Evolutionary conservation across 1,139 yeast genomes (phyloP).

Genomic region (Saccharomyces hybrid): DNA sequence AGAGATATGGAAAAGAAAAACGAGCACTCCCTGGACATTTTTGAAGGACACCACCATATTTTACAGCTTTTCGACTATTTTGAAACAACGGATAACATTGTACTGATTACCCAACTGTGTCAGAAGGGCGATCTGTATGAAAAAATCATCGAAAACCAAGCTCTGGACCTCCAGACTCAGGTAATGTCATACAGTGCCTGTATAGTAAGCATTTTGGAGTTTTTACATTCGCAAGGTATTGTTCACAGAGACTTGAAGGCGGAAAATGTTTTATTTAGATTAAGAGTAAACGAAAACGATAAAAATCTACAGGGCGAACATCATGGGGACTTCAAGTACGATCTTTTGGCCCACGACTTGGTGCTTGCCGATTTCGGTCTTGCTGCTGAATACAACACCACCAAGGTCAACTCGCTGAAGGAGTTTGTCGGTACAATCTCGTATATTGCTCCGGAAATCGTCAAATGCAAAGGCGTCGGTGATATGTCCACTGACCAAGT

Average conservation of each 20-base stretch:
- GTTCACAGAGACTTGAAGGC: conserved; percentile 89
- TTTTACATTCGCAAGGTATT: conserved; percentile 63
- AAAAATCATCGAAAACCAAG: conserved; percentile 42
- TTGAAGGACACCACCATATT: conserved; percentile 48
- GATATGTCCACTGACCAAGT: conserved; percentile 13
- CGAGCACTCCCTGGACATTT: conserved; percentile 12
- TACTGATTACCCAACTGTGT: conserved; percentile 61
- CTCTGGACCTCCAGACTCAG: conserved; percentile 41
- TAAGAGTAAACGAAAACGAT: conserved; percentile 17
- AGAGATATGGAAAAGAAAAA: conserved; percentile 17
- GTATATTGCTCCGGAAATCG: conserved; percentile 69
- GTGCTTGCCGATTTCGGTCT: conserved; percentile 71
- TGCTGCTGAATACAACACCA: conserved; percentile 13
- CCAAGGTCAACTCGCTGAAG: conserved; percentile 30
- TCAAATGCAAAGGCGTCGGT: conserved; percentile 39
- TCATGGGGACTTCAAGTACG: conserved; percentile 13
- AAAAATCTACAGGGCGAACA: conserved; percentile 1
- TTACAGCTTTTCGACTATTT: conserved; percentile 62
- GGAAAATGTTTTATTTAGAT: conserved; percentile 62
- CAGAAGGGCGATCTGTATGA: conserved; percentile 64
- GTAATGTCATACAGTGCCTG: conserved; percentile 42
- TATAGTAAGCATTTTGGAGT: conserved; percentile 49
- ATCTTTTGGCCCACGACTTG: conserved; percentile 38
- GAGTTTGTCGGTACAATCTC: conserved; percentile 62
- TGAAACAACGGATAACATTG: conserved; percentile 56